A percentile compares a stretch with the other conserved stretches of the same genome.
phyloP scores from a whole-genome alignment of 371 early-diverging fungal species.

The Choanephora cucurbitarum region DNA sequence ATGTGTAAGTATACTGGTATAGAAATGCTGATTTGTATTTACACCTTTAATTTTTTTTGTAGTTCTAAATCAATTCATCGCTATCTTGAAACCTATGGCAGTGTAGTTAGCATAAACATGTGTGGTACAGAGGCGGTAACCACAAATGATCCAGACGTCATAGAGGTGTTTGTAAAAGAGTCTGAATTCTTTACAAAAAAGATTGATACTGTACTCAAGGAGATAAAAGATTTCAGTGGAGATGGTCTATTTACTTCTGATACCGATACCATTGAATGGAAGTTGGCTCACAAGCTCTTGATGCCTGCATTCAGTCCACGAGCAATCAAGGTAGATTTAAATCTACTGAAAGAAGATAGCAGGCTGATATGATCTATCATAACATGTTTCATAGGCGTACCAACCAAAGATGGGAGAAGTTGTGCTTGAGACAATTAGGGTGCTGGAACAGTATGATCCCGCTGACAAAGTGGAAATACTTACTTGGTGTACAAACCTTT shows the following conservation, averaged over 20 bases:
- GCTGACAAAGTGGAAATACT: slow-evolving; percentile 42
- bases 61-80: slow-evolving; percentile 21
- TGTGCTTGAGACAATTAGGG: slow-evolving; percentile 29
- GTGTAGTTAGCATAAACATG: slow-evolving; percentile 18
- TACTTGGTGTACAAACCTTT: slow-evolving; percentile 55
- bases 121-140: slow-evolving; percentile 14
- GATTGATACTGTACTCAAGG: slow-evolving; percentile 18
- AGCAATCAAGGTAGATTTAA: slow-evolving; percentile 33
- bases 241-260: slow-evolving; percentile 45
- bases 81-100: slow-evolving; percentile 28
- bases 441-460: slow-evolving; percentile 35
- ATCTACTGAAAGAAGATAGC: no score
- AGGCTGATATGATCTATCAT: no score
- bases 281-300: slow-evolving; percentile 49
- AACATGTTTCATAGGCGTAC: slow-evolving; percentile 39
- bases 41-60: background rate
- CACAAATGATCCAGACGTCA: slow-evolving; percentile 39
- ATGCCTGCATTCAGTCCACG: slow-evolving; percentile 52
- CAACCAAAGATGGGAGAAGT: slow-evolving; percentile 43
- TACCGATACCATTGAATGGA: slow-evolving; percentile 45
- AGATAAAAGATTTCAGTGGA: slow-evolving; percentile 38
- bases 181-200: slow-evolving; percentile 43
- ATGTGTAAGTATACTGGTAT: slow-evolving; percentile 21
- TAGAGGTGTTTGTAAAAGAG: slow-evolving; percentile 36
- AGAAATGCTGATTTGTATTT: background rate